Evolutionary conservation across 306 rosid species (phyloP).

Genomic region (Ormosia semicastrata): DNA sequence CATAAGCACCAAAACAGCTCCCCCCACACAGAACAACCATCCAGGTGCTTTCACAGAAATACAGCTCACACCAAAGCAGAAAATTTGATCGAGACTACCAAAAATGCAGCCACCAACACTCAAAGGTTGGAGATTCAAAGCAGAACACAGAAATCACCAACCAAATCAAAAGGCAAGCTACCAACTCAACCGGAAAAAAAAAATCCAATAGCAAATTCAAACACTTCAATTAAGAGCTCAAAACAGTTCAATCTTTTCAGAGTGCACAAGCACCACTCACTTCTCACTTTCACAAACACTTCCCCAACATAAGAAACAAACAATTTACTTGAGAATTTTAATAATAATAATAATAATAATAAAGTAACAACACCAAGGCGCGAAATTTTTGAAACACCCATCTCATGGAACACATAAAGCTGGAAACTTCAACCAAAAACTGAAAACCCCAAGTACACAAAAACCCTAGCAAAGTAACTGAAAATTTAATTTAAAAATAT

Average conservation of each 20-base stretch:
- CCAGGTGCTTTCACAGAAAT: not conserved
- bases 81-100: not conserved
- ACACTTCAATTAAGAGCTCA: not conserved
- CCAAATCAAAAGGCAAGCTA: not conserved
- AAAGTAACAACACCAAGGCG: not conserved
- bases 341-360: too few relatives aligned
- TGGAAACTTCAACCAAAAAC: slow-evolving; percentile 14
- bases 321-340: not conserved
- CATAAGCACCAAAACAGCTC: not conserved
- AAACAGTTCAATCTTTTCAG: not conserved
- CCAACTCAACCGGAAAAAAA: not conserved
- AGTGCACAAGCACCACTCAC: slow-evolving; percentile 3
- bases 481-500: not conserved
- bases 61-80: not conserved
- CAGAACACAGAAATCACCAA: slow-evolving; percentile 19
- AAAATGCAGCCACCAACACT: not conserved
- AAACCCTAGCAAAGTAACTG: slow-evolving; percentile 35
- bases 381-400: slow-evolving; percentile 15
- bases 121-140: not conserved
- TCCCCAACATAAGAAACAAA: not conserved
- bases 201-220: not conserved
- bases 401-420: not conserved
- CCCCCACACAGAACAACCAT: not conserved
- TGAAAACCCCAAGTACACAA: slow-evolving; percentile 24
- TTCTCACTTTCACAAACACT: slow-evolving; percentile 10